Conservation (phyloP, 371 early-diverging fungal species). For the Apophysomyces trapeziformis region DNA sequence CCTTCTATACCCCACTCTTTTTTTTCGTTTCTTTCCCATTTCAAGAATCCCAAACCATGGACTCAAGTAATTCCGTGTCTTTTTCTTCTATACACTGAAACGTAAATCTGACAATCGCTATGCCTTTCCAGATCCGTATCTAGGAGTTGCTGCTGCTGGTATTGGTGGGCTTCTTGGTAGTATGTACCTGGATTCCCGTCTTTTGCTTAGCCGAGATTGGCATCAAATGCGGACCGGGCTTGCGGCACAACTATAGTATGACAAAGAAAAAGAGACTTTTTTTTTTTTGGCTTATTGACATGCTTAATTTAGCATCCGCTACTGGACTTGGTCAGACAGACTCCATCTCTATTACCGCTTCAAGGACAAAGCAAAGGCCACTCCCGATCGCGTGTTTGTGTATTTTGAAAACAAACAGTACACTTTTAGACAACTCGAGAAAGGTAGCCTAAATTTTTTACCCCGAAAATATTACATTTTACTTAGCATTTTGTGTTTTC, state of each 20-base stretch:
- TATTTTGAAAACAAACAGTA: conserved; percentile 38
- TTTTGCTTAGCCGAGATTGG: conserved; percentile 29
- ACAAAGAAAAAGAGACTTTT: background rate
- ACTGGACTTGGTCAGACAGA: conserved; percentile 31
- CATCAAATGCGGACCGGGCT: conserved; percentile 30
- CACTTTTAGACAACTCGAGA: conserved; percentile 32
- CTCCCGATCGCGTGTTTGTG: conserved; percentile 26
- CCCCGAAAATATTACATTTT: background rate
- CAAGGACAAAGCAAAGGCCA: conserved; percentile 27
- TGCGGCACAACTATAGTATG: conserved; percentile 29
- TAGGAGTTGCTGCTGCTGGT: conserved; percentile 31
- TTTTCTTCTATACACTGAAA: background rate
- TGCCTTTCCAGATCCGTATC: conserved; percentile 12
- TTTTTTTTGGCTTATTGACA: background rate
- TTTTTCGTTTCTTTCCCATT: conserved; percentile 6
- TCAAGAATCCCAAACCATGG: conserved; percentile 10
- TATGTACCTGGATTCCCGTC: conserved; percentile 37
- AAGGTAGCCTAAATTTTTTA: conserved; percentile 27
- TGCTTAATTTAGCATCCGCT: conserved; percentile 18
- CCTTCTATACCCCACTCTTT: conserved; percentile 8
- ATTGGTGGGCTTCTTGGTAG: conserved; percentile 33
- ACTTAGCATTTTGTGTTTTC: background rate
- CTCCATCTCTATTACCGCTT: conserved; percentile 36
- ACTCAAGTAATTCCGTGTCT: conserved; percentile 16
- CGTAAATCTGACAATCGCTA: background rate